Conservation (phyloP, 2,329 filamentous ascomycete species). For the Neurospora sp. region DNA sequence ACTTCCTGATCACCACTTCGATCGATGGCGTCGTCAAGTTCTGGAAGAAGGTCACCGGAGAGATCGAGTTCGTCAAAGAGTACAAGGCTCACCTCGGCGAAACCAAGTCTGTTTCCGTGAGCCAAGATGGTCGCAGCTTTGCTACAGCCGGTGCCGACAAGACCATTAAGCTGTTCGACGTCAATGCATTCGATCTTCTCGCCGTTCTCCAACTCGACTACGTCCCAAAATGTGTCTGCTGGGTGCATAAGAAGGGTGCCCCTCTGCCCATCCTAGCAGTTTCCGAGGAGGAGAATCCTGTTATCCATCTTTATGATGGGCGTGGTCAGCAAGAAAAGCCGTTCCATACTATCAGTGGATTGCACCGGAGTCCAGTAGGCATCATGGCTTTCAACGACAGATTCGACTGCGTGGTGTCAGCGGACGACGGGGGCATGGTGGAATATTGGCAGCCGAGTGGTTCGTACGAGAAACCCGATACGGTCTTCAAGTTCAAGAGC, state of each 20-base stretch:
- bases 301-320: slow-evolving; percentile 81
- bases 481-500: slow-evolving; percentile 88
- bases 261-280: slow-evolving; percentile 79
- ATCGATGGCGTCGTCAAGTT: slow-evolving; percentile 97
- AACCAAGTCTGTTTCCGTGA: slow-evolving; percentile 74
- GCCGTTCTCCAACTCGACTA: slow-evolving; percentile 73
- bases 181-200: slow-evolving; percentile 80
- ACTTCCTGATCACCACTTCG: slow-evolving; percentile 92
- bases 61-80: slow-evolving; percentile 97
- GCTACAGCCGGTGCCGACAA: slow-evolving; percentile 76
- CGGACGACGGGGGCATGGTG: slow-evolving; percentile 83
- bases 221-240: slow-evolving; percentile 72
- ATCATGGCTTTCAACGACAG: slow-evolving; percentile 83
- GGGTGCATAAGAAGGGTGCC: slow-evolving; percentile 83
- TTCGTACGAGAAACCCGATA: slow-evolving; percentile 81
- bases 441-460: slow-evolving; percentile 88
- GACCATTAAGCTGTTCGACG: slow-evolving; percentile 71
- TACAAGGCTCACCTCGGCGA: slow-evolving; percentile 85
- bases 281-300: slow-evolving; percentile 61
- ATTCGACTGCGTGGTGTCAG: slow-evolving; percentile 85
- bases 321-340: slow-evolving; percentile 70
- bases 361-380: slow-evolving; percentile 76
- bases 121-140: slow-evolving; percentile 85
- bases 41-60: slow-evolving; percentile 90
- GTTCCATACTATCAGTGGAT: slow-evolving; percentile 63